Evolutionary conservation across 1,284 basidiomycete genomes (phyloP).

Genomic region (Lentinula novae-zelandiae): DNA sequence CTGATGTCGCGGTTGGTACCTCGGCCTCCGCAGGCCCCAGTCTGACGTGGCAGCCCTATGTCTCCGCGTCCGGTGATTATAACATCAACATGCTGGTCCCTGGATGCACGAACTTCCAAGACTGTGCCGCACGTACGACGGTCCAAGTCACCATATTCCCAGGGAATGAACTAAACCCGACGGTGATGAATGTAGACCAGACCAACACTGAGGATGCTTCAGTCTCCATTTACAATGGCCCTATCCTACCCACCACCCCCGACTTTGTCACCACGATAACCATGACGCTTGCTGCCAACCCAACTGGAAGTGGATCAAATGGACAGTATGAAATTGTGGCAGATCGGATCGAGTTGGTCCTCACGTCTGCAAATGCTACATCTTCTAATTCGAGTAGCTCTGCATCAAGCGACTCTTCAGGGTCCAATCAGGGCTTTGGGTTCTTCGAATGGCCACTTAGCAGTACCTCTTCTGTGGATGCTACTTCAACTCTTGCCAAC

Average conservation of each 20-base stretch:
- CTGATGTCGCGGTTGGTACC: slow-evolving; percentile 66
- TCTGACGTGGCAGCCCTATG: slow-evolving; percentile 88
- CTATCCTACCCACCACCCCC: slow-evolving; percentile 70
- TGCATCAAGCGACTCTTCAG: slow-evolving; percentile 21
- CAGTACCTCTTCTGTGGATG: slow-evolving; percentile 41
- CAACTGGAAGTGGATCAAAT: slow-evolving; percentile 55
- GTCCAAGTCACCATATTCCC: slow-evolving; percentile 86
- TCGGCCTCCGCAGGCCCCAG: slow-evolving; percentile 59
- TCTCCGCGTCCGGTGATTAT: slow-evolving; percentile 86
- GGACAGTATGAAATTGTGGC: slow-evolving; percentile 80
- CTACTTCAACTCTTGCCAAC: slow-evolving; percentile 60
- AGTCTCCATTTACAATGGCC: slow-evolving; percentile 76
- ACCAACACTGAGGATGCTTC: slow-evolving; percentile 63
- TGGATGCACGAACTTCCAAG: slow-evolving; percentile 78
- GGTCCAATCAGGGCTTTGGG: slow-evolving; percentile 55
- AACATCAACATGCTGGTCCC: slow-evolving; percentile 83
- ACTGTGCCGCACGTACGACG: slow-evolving; percentile 78
- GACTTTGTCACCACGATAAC: slow-evolving; percentile 74
- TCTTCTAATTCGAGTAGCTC: slow-evolving; percentile 29
- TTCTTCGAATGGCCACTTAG: slow-evolving; percentile 77
- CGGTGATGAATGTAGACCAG: slow-evolving; percentile 71
- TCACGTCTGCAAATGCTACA: slow-evolving; percentile 57
- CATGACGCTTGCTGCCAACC: slow-evolving; percentile 62
- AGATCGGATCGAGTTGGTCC: slow-evolving; percentile 69
- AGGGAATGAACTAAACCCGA: slow-evolving; percentile 59